Evolutionary conservation across 768 basidiomycete species (phyloP).

Genomic region (Dendrothele bispora): DNA sequence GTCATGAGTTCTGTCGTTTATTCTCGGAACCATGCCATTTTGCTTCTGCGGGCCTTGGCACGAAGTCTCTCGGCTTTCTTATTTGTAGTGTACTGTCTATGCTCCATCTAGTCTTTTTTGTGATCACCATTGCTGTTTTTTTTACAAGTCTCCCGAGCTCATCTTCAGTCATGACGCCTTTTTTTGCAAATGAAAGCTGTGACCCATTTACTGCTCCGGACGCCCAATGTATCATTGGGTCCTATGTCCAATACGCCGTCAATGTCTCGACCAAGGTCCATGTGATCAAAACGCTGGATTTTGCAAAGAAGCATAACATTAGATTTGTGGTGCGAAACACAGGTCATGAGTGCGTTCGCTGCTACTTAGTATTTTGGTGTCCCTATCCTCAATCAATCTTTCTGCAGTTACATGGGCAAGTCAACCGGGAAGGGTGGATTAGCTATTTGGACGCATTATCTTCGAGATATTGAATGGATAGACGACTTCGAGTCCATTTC

Average conservation of each 20-base stretch:
- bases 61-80: too few species aligned
- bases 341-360: slow-evolving; percentile 15
- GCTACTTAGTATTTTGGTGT: not conserved
- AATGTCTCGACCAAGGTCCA: slow-evolving; percentile 5
- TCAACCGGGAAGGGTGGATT: slow-evolving; percentile 10
- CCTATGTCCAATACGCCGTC: slow-evolving; percentile 19
- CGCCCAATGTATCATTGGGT: slow-evolving; percentile 11
- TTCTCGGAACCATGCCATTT: too few species aligned
- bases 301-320: slow-evolving; percentile 18
- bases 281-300: slow-evolving; percentile 10
- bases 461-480: slow-evolving; percentile 8
- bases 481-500: slow-evolving; percentile 7
- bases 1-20: too few species aligned
- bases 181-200: slow-evolving; percentile 19
- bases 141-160: slow-evolving; percentile 12
- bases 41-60: too few species aligned
- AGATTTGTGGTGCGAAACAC: slow-evolving; percentile 18
- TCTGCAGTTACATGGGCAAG: slow-evolving; percentile 13
- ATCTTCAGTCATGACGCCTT: slow-evolving; percentile 17
- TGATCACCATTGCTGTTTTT: too few species aligned
- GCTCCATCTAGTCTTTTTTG: too few species aligned
- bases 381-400: slow-evolving; percentile 1
- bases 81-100: too few species aligned
- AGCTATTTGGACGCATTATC: slow-evolving; percentile 13
- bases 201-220: slow-evolving; percentile 16